A percentile compares a stretch with the other conserved stretches of the same genome.
Evolutionary conservation across 2,329 filamentous ascomycete genomes (phyloP).

Genomic region (Nigrospora oryzae): DNA sequence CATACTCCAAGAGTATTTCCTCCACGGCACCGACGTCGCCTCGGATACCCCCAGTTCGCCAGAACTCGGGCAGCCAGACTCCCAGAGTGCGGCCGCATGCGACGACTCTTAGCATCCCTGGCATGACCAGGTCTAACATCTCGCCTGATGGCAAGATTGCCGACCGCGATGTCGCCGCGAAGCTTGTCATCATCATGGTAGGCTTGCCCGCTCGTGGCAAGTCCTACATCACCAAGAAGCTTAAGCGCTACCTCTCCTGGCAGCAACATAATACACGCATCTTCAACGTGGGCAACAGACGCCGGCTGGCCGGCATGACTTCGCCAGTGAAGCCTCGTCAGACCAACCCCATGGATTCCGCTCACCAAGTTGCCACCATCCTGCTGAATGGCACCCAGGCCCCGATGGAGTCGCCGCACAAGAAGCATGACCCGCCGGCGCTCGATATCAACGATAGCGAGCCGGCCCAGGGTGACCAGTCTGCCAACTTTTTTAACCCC

Average conservation of each 20-base stretch:
- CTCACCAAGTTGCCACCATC: constrained; percentile 46
- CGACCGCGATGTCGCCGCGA: constrained; percentile 87
- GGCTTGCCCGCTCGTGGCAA: constrained; percentile 91
- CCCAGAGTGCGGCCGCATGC: constrained; percentile 74
- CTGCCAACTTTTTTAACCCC: constrained; percentile 89
- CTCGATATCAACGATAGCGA: constrained; percentile 23
- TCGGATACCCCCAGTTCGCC: constrained; percentile 56
- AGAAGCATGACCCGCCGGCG: constrained; percentile 28
- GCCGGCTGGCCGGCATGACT: constrained; percentile 61
- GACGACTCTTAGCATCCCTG: constrained; percentile 93
- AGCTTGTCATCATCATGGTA: constrained; percentile 97
- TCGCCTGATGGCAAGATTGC: constrained; percentile 94
- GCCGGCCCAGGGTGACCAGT: constrained; percentile 64
- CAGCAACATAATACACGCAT: constrained; percentile 92
- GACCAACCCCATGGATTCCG: constrained; percentile 29
- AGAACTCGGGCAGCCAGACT: constrained; percentile 69
- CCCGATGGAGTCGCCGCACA: constrained; percentile 18
- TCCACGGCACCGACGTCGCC: constrained; percentile 52
- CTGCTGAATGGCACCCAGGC: constrained; percentile 43
- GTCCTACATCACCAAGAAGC: constrained; percentile 98
- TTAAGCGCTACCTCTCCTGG: constrained; percentile 93
- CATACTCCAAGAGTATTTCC: constrained; percentile 46
- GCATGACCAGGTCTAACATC: constrained; percentile 88
- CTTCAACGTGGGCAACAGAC: constrained; percentile 93
- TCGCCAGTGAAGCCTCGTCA: constrained; percentile 24